Evolutionary conservation across 768 basidiomycete genomes (phyloP).

Genomic region (Saitozyma podzolica): DNA sequence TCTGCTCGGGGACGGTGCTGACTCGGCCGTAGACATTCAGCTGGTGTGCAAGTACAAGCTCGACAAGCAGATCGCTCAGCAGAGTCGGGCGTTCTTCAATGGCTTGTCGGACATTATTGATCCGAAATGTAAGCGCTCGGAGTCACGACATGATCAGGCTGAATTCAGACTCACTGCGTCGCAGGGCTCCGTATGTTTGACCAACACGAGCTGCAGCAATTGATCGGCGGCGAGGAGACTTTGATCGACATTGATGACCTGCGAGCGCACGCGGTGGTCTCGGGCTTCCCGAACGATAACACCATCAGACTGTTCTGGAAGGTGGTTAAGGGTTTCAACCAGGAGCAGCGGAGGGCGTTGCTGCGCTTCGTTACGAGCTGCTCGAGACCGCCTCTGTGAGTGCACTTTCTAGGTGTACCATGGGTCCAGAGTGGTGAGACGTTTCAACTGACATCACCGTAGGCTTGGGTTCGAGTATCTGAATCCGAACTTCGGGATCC

Average conservation of each 20-base stretch:
- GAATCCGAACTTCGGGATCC: constrained; percentile 81
- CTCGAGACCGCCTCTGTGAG: constrained; percentile 78
- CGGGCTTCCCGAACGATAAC: constrained; percentile 76
- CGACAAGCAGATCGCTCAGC: constrained; percentile 80
- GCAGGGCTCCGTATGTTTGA: constrained; percentile 80
- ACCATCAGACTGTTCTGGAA: constrained; percentile 84
- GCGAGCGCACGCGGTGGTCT: constrained; percentile 66
- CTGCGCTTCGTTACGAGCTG: constrained; percentile 92
- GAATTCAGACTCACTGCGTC: not conserved
- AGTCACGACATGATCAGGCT: constrained; percentile 14
- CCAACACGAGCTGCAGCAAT: constrained; percentile 88
- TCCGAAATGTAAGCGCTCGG: constrained; percentile 76
- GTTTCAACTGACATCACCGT: constrained; percentile 3
- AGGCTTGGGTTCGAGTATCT: constrained; percentile 56
- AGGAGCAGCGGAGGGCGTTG: constrained; percentile 74
- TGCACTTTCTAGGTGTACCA: constrained; percentile 62
- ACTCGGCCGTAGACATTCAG: constrained; percentile 63
- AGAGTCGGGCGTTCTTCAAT: constrained; percentile 71
- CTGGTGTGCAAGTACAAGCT: constrained; percentile 84
- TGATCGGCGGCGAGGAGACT: constrained; percentile 83
- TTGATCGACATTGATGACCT: constrained; percentile 84
- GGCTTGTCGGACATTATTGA: constrained; percentile 91
- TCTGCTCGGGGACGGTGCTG: not conserved
- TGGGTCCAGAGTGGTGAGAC: not conserved
- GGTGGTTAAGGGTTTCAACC: constrained; percentile 74